phyloP scores from a whole-genome alignment of 768 basidiomycete genomes.

The Saitozyma podzolica region DNA sequence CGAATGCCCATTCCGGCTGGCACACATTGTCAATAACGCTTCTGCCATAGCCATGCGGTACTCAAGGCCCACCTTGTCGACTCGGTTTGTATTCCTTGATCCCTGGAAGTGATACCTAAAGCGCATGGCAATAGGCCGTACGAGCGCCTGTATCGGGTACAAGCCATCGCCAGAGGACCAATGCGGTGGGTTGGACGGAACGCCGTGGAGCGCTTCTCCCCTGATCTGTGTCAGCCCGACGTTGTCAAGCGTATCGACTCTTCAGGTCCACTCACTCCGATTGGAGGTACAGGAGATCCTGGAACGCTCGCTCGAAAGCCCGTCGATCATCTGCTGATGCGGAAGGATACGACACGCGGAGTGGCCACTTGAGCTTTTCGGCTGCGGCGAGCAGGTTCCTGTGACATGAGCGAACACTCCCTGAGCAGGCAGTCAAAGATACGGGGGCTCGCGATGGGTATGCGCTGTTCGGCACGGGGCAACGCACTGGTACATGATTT shows the following conservation, averaged over 20 bases:
- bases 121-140: slow-evolving; percentile 76
- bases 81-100: slow-evolving; percentile 76
- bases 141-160: slow-evolving; percentile 80
- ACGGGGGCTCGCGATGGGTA: too few relatives aligned
- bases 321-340: slow-evolving; percentile 60
- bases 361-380: slow-evolving; percentile 84
- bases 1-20: slow-evolving; percentile 97
- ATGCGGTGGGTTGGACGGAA: slow-evolving; percentile 50
- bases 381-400: slow-evolving; percentile 67
- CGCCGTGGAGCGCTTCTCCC: slow-evolving; percentile 41
- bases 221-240: slow-evolving; percentile 21
- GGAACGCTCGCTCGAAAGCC: slow-evolving; percentile 73
- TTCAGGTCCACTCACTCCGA: slow-evolving; percentile 61
- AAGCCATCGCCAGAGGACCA: slow-evolving; percentile 60
- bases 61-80: slow-evolving; percentile 72
- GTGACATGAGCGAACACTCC: slow-evolving; percentile 9
- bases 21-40: not conserved
- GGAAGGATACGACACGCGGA: slow-evolving; percentile 65
- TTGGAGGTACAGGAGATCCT: slow-evolving; percentile 75
- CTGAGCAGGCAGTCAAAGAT: not conserved
- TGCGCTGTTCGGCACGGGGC: not conserved
- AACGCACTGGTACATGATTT: slow-evolving; percentile 64
- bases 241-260: not conserved
- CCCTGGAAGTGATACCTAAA: slow-evolving; percentile 97
- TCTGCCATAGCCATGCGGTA: not conserved